Conservation (phyloP, 2,329 filamentous ascomycete genomes). For the Hypoxylon sp. region DNA sequence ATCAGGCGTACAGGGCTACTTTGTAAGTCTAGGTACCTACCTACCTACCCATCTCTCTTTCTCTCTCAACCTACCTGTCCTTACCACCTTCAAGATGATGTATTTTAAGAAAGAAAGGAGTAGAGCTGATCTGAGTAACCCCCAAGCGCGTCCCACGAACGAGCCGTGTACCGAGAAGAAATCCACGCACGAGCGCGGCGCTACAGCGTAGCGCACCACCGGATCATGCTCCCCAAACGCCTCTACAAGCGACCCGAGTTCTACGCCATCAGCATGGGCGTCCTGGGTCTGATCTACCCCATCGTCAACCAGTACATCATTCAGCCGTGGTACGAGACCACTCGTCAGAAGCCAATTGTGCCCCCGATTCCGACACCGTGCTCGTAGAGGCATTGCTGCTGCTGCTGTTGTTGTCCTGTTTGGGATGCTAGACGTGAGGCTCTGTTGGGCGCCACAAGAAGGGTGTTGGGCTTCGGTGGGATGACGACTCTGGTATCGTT, state of each 20-base stretch:
- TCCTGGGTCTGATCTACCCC: slow-evolving; percentile 28
- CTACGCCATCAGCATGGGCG: slow-evolving; percentile 27
- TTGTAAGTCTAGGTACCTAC: slow-evolving; percentile 21
- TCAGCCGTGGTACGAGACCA: slow-evolving; percentile 4
- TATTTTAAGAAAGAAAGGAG: too few relatives aligned
- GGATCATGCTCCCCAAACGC: slow-evolving; percentile 21
- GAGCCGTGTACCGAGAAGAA: slow-evolving; percentile 35
- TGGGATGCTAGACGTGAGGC: too few relatives aligned
- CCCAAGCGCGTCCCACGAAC: slow-evolving; percentile 32
- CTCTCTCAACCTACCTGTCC: not conserved
- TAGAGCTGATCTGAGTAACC: too few relatives aligned
- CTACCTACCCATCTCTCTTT: not conserved
- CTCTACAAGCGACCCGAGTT: slow-evolving; percentile 29
- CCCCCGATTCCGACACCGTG: too few relatives aligned
- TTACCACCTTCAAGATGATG: too few relatives aligned
- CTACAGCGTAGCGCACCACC: slow-evolving; percentile 31
- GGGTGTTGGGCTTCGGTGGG: not conserved
- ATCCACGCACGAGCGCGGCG: slow-evolving; percentile 25
- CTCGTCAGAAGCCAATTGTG: too few relatives aligned
- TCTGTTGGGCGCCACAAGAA: not conserved
- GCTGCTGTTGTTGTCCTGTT: too few relatives aligned
- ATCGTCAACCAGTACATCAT: slow-evolving; percentile 30
- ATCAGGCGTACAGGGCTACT: slow-evolving; percentile 25
- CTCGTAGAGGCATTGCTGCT: too few relatives aligned
- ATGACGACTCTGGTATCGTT: not conserved